Conservation (phyloP, 331 rosid species). For the Quercus phellos region DNA sequence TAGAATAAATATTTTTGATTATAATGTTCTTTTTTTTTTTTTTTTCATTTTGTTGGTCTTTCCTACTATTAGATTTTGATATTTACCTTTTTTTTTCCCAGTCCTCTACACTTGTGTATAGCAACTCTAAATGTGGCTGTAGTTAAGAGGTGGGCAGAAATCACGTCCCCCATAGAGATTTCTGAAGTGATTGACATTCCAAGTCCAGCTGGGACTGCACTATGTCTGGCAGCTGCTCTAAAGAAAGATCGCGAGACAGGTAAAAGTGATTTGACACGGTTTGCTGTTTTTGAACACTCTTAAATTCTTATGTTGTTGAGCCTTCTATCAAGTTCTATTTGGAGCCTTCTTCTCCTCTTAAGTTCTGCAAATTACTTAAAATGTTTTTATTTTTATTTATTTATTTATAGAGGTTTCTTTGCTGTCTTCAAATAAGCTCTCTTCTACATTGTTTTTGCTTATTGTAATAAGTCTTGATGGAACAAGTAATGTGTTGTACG, state of each 20-base stretch:
- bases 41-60: not conserved
- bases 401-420: not conserved
- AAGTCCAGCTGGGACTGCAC: constrained; percentile 79
- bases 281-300: not conserved
- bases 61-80: not conserved
- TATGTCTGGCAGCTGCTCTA: constrained; percentile 95
- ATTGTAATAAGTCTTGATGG: not conserved
- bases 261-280: constrained; percentile 28
- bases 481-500: not conserved
- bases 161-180: constrained; percentile 71
- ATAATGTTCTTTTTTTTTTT: not conserved
- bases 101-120: constrained; percentile 94
- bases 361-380: not conserved
- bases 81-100: constrained; percentile 27
- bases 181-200: constrained; percentile 72
- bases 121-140: constrained; percentile 85
- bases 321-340: not conserved
- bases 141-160: constrained; percentile 90
- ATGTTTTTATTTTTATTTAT: no score
- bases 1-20: not conserved
- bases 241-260: constrained; percentile 92
- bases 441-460: not conserved
- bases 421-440: not conserved
- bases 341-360: not conserved
- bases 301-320: not conserved